phyloP scores from a whole-genome alignment of 2,329 filamentous ascomycete species.

The Sordariomycetes sp. region DNA sequence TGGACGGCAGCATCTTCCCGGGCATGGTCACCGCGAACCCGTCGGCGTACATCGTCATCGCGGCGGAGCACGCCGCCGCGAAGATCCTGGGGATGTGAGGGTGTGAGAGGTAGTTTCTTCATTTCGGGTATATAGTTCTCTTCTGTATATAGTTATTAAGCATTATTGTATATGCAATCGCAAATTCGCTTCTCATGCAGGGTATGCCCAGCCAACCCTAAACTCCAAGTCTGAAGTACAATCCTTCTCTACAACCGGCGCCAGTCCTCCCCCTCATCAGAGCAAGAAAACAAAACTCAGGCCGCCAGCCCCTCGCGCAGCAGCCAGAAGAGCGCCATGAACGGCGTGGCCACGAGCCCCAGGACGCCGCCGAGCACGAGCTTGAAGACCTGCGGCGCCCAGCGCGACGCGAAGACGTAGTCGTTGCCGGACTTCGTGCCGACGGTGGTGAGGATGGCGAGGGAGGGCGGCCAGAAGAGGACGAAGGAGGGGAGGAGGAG shows the following conservation, averaged over 20 bases:
- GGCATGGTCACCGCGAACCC: conserved; percentile 60
- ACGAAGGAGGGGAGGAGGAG: conserved; percentile 26
- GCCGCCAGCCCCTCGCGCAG: conserved; percentile 33
- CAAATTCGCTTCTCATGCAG: neutral
- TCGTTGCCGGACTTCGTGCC: conserved; percentile 23
- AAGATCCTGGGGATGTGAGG: neutral
- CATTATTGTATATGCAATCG: neutral
- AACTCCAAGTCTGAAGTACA: neutral
- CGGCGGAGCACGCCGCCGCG: conserved; percentile 49
- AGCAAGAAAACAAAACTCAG: neutral
- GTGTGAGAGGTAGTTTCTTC: neutral
- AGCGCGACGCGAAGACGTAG: conserved; percentile 28
- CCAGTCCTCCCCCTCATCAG: neutral
- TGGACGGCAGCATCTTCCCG: conserved; percentile 59
- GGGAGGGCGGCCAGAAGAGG: conserved; percentile 28
- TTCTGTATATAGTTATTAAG: neutral
- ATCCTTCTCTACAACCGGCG: neutral
- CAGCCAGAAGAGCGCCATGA: conserved; percentile 39
- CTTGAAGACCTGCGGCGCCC: conserved; percentile 40
- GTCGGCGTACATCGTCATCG: conserved; percentile 51
- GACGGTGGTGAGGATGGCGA: conserved; percentile 29
- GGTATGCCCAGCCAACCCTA: neutral
- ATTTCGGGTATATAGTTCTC: neutral
- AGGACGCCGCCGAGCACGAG: conserved; percentile 33
- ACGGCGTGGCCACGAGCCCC: conserved; percentile 33